Percentiles rank a stretch among this genome's conserved stretches.
Conservation (phyloP, 257 asterid genomes). For the Fraxinus cuspidata region DNA sequence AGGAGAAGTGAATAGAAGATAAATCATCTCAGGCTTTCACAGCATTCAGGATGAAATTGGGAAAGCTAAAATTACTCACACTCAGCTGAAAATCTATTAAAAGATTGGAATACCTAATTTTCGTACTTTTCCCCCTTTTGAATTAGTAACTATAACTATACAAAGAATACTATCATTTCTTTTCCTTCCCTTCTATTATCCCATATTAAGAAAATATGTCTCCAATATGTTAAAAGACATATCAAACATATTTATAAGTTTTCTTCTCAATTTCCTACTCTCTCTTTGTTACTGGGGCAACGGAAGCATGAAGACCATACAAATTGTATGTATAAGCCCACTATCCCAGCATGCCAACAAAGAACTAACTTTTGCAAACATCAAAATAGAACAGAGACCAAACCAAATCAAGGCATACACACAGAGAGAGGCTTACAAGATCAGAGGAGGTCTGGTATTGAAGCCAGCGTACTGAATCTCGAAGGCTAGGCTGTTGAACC, state of each 20-base stretch:
- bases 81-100: background rate
- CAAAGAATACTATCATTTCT: background rate
- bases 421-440: constrained; percentile 27
- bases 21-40: background rate
- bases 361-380: background rate
- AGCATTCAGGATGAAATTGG: background rate
- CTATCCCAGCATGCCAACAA: background rate
- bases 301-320: constrained; percentile 1
- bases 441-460: constrained; percentile 54
- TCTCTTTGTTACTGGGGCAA: background rate
- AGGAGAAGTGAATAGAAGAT: background rate
- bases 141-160: background rate
- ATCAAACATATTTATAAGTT: background rate
- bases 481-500: constrained; percentile 41
- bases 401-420: background rate
- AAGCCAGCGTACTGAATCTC: constrained; percentile 57
- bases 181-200: background rate
- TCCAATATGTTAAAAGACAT: background rate
- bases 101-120: constrained; percentile 8
- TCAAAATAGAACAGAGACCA: background rate
- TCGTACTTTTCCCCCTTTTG: background rate
- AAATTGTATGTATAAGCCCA: background rate
- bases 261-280: background rate
- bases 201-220: background rate
- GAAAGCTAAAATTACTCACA: background rate